Percentiles rank a stretch among this genome's conserved stretches.
Evolutionary conservation across 495 filamentous ascomycete species (phyloP).

Genomic region (Daldinia loculata): DNA sequence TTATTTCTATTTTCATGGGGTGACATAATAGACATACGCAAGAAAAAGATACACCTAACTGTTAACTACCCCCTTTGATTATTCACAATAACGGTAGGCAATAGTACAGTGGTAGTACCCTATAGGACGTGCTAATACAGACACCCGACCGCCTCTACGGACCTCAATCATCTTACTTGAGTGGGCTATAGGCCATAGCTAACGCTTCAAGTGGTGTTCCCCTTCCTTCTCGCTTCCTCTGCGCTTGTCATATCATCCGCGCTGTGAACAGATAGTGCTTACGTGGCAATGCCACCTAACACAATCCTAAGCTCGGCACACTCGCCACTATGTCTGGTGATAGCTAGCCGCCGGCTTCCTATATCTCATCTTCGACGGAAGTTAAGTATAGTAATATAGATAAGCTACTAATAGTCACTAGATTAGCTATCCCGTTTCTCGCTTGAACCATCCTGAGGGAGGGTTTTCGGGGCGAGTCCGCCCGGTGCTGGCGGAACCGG

Average conservation of each 20-base stretch:
- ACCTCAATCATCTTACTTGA: neutral
- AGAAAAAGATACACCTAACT: neutral
- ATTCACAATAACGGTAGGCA: neutral
- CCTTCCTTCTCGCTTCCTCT: neutral
- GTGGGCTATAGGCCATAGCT: neutral
- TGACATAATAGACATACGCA: neutral
- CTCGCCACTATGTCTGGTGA: slow-evolving; percentile 2
- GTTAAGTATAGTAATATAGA: neutral
- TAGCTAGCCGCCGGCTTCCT: neutral
- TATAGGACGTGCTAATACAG: neutral
- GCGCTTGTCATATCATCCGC: slow-evolving; percentile 5
- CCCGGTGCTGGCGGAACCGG: slow-evolving; percentile 35
- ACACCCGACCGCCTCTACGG: neutral
- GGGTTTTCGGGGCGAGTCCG: slow-evolving; percentile 20
- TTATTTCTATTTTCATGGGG: neutral
- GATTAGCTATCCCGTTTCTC: slow-evolving; percentile 13
- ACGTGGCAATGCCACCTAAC: slow-evolving; percentile 3
- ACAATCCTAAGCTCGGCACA: neutral
- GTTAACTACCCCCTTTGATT: neutral
- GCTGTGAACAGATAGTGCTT: neutral
- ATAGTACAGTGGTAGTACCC: neutral
- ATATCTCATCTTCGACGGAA: neutral
- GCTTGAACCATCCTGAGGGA: neutral
- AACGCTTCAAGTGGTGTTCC: neutral
- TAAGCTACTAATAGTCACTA: neutral